phyloP scores from a whole-genome alignment of 176 grass and related monocot genomes.

The Chrysopogon serrulatus region DNA sequence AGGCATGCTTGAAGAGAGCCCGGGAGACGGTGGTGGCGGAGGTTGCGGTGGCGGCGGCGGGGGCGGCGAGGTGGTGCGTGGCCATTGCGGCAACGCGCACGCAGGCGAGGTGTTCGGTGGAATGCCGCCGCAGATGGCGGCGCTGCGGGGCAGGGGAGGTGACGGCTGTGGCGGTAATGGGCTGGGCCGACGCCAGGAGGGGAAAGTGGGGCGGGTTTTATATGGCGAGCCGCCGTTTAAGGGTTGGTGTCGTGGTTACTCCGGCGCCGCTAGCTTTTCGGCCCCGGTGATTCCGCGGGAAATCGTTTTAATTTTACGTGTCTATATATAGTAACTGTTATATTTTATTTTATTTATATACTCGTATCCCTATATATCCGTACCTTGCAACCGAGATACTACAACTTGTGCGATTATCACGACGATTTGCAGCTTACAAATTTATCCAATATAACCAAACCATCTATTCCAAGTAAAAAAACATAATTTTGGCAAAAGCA shows the following conservation, averaged over 20 bases:
- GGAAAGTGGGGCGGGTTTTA: background rate
- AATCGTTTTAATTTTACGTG: background rate
- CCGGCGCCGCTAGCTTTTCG: background rate
- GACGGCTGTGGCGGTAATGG: background rate
- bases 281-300: background rate
- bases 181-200: background rate
- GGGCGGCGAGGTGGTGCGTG: constrained; percentile 17
- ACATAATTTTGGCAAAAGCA: too few relatives aligned
- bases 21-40: background rate
- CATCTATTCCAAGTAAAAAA: too few relatives aligned
- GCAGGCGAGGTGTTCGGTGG: constrained; percentile 4
- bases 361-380: too few relatives aligned
- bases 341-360: too few relatives aligned
- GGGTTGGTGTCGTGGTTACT: background rate
- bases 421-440: too few relatives aligned
- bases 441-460: too few relatives aligned
- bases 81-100: constrained; percentile 33
- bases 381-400: too few relatives aligned
- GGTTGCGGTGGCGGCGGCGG: constrained; percentile 6
- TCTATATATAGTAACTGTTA: too few relatives aligned
- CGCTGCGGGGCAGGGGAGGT: background rate
- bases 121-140: background rate
- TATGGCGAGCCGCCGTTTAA: background rate
- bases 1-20: background rate
- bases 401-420: too few relatives aligned